Base-by-base conservation (phyloP, 202 grass and related monocot species). In the Sporobolus alterniflorus region DNA sequence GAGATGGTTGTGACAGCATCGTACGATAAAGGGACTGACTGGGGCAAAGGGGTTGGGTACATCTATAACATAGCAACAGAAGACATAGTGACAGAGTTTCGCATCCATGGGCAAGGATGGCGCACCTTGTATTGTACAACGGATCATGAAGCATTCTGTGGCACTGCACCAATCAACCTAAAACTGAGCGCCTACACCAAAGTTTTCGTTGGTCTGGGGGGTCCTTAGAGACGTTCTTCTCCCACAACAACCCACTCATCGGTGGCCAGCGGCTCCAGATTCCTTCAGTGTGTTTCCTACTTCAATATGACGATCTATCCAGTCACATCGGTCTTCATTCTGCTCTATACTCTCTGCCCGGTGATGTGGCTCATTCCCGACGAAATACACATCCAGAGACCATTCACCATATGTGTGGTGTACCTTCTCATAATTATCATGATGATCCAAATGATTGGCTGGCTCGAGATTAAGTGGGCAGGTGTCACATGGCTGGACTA, bases 211-310 rank as follows among this genome's bases (percentile, higher is more conserved):
- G 91, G 85, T 89, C 82, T 6, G 87, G 86, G 1, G 88, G 88
- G 15, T 90, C 91, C 13, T 64, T 94, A 4, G 91, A 94, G 75
- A 56, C 89, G 59, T 91, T 94, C 85, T 94, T 91, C 85, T 94
- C 91, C 10, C 79, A 68, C 76, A 84, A 64, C 5, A 94, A 83
- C 31, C 85, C 91, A 5, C 40, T 94, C 7, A 4, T 86, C 1
- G 78, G 69, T 5, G 77, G 88, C 1, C 42, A 17, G 7, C 32
- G 81, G 9, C 21, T 93, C 17, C 72, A n/a, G 70, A 6, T 46
- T 80, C 30, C 44, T 89, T 16, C 91, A 94, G 9, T 54, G 91
- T 7, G 31, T 88, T 0, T 34, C 88, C 5, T 94, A 94, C 75
- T 51, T 94, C 43, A 86, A 94, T 67, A 73, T 87, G 44, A 87